phyloP scores from a whole-genome alignment of 331 rosid species.

The Acacia pycnantha region DNA sequence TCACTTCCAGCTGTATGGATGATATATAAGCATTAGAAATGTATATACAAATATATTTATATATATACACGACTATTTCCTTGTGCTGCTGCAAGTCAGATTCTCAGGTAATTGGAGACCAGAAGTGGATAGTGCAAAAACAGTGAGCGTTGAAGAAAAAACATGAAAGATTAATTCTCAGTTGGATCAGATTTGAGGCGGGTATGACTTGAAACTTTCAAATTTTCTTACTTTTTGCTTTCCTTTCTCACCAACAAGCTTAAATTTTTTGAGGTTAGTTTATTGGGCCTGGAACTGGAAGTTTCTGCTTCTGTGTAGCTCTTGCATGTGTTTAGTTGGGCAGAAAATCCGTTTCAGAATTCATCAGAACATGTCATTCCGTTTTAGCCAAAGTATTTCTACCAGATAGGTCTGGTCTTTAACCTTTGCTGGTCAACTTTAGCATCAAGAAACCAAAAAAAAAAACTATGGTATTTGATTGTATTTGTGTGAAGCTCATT shows the following conservation, averaged over 20 bases:
- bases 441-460: background rate
- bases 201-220: constrained; percentile 16
- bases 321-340: constrained; percentile 19
- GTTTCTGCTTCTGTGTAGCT: background rate
- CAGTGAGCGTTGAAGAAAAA: background rate
- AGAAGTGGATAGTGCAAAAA: constrained; percentile 15
- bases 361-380: constrained; percentile 17
- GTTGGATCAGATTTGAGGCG: constrained; percentile 30
- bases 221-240: constrained; percentile 3
- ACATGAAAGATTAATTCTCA: constrained; percentile 4
- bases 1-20: background rate
- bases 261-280: background rate
- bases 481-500: constrained; percentile 37
- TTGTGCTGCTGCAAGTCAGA: constrained; percentile 15
- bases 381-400: constrained; percentile 22
- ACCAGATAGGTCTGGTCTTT: constrained; percentile 25
- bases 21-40: background rate
- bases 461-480: constrained; percentile 4
- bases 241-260: constrained; percentile 18
- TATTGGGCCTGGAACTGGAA: constrained; percentile 20
- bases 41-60: background rate
- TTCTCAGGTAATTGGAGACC: constrained; percentile 18
- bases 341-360: constrained; percentile 10
- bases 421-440: constrained; percentile 25
- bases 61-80: background rate